A percentile compares a stretch with the other conserved stretches of the same genome.
phyloP scores from a whole-genome alignment of 2,329 filamentous ascomycete genomes.

The Emergomyces orientalis region DNA sequence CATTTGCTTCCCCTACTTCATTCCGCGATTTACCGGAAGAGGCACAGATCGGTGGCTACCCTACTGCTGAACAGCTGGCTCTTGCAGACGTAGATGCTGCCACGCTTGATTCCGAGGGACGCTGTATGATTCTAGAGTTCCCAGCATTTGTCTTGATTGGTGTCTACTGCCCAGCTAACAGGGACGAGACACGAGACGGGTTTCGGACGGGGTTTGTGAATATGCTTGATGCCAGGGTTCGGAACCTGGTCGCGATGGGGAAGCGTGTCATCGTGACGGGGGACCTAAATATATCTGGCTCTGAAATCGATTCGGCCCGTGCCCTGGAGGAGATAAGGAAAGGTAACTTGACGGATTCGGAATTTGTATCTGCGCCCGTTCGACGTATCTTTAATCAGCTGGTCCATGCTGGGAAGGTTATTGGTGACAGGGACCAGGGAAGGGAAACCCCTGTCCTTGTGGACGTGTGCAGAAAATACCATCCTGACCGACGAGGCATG shows the following conservation, averaged over 20 bases:
- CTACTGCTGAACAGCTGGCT: conserved; percentile 56
- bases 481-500: conserved; percentile 75
- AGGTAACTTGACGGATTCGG: conserved; percentile 55
- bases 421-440: conserved; percentile 55
- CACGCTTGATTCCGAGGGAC: conserved; percentile 77
- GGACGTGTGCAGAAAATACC: conserved; percentile 75
- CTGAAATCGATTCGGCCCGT: conserved; percentile 66
- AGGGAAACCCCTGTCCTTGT: conserved; percentile 64
- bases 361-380: conserved; percentile 63
- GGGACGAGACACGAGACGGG: conserved; percentile 71
- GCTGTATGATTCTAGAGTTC: conserved; percentile 86
- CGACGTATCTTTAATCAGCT: conserved; percentile 78
- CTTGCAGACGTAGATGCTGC: conserved; percentile 55
- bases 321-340: conserved; percentile 63
- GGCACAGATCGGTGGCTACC: conserved; percentile 83
- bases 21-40: conserved; percentile 67
- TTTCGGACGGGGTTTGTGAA: conserved; percentile 74
- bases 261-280: conserved; percentile 81
- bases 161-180: conserved; percentile 82
- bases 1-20: conserved; percentile 59
- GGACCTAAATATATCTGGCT: conserved; percentile 71
- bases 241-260: conserved; percentile 69
- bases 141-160: conserved; percentile 89
- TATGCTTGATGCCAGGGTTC: conserved; percentile 70
- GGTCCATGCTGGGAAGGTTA: conserved; percentile 61